phyloP scores from a whole-genome alignment of 176 grass and related monocot species.

The Eleusine coracana region DNA sequence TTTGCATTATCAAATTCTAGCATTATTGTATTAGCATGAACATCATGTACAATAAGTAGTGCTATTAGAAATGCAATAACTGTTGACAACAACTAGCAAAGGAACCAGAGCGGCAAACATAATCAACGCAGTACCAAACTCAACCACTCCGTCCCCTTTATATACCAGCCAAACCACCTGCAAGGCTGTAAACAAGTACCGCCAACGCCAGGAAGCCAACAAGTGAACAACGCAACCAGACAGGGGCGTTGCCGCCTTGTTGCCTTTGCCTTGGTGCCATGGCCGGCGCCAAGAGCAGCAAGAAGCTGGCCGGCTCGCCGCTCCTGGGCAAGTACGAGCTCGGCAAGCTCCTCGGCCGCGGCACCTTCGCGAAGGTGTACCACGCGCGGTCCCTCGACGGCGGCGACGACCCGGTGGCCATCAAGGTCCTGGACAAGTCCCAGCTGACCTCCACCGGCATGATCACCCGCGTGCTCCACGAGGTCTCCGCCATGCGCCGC shows the following conservation, averaged over 20 bases:
- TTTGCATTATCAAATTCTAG: neutral
- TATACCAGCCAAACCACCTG: neutral
- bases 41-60: neutral
- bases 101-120: neutral
- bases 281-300: constrained; percentile 41
- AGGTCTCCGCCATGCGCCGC: constrained; percentile 85
- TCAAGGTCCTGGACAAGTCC: constrained; percentile 89
- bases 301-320: constrained; percentile 7
- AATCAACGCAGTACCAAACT: neutral
- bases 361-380: constrained; percentile 96
- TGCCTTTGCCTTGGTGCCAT: constrained; percentile 25
- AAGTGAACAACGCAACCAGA: neutral
- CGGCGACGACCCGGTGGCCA: constrained; percentile 55
- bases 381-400: constrained; percentile 62
- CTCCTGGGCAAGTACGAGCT: constrained; percentile 96
- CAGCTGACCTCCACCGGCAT: constrained; percentile 45
- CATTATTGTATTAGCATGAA: neutral
- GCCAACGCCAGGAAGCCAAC: neutral
- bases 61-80: neutral
- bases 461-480: constrained; percentile 58
- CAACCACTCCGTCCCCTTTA: constrained; percentile 14
- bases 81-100: constrained; percentile 1
- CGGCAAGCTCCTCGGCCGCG: constrained; percentile 72
- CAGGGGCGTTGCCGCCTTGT: constrained; percentile 1
- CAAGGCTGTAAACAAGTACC: constrained; percentile 7